Percentiles rank a stretch among this genome's conserved stretches.
Conservation (phyloP, 768 basidiomycete genomes). For the Punctularia strigosozonata region DNA sequence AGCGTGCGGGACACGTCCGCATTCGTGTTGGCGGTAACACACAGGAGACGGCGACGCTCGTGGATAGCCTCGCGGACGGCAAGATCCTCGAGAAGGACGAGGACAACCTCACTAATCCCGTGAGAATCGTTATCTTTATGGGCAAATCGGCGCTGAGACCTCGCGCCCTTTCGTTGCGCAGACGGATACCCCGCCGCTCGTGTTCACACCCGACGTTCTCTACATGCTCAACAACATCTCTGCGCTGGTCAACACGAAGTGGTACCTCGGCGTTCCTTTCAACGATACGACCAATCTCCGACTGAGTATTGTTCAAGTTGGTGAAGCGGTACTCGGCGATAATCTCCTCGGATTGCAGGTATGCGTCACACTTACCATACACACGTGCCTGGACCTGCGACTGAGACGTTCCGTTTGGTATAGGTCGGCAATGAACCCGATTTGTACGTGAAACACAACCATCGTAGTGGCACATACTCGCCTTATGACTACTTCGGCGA, state of each 20-base stretch:
- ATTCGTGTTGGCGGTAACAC: constrained; percentile 77
- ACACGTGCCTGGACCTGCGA: too few species aligned
- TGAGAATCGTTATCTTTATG: constrained; percentile 12
- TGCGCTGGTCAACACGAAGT: constrained; percentile 43
- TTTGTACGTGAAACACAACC: constrained; percentile 20
- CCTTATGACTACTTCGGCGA: constrained; percentile 38
- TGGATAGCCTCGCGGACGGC: constrained; percentile 34
- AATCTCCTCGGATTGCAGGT: constrained; percentile 34
- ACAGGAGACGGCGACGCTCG: constrained; percentile 51
- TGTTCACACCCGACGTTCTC: constrained; percentile 55
- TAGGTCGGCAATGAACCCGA: background rate
- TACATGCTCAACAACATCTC: constrained; percentile 54
- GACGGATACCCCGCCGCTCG: constrained; percentile 59
- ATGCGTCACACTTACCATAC: background rate
- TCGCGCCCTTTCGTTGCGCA: constrained; percentile 20
- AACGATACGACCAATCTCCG: constrained; percentile 26
- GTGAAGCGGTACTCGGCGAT: constrained; percentile 29
- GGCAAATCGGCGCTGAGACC: background rate
- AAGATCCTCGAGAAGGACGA: constrained; percentile 39
- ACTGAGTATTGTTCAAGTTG: constrained; percentile 25
- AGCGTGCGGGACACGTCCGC: constrained; percentile 47
- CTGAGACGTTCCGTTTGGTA: too few species aligned
- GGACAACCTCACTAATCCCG: constrained; percentile 24
- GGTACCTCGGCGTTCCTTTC: constrained; percentile 60
- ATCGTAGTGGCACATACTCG: constrained; percentile 20